Evolutionary conservation across 257 asterid species (phyloP).

Genomic region (Rubia yunnanensis): DNA sequence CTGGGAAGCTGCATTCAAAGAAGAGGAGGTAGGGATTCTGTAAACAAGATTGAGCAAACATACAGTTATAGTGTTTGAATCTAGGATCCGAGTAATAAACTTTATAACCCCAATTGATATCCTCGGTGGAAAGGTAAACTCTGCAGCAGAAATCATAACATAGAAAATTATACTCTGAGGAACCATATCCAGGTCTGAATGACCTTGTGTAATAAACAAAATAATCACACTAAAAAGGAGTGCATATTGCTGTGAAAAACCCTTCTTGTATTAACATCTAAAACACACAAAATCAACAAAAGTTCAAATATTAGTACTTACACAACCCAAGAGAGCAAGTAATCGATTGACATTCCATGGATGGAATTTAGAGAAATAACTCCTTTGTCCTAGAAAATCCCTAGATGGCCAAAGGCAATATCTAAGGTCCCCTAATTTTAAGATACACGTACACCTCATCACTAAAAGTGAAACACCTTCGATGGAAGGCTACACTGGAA

Average conservation of each 20-base stretch:
- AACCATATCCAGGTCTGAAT: not conserved
- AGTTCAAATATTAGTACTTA: too few relatives aligned
- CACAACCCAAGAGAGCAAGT: too few relatives aligned
- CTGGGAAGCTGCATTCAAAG: not conserved
- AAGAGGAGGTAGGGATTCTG: not conserved
- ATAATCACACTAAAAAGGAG: not conserved
- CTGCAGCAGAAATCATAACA: slow-evolving; percentile 67
- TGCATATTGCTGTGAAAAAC: not conserved
- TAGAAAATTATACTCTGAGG: slow-evolving; percentile 9
- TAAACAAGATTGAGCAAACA: slow-evolving; percentile 8
- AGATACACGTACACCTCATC: too few relatives aligned
- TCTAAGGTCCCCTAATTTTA: too few relatives aligned
- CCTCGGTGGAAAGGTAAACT: slow-evolving; percentile 92
- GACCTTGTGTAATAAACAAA: not conserved
- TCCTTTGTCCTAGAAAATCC: too few relatives aligned
- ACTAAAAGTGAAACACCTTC: too few relatives aligned
- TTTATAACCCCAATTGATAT: slow-evolving; percentile 71
- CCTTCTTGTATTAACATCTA: not conserved
- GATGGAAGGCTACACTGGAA: too few relatives aligned
- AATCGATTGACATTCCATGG: too few relatives aligned
- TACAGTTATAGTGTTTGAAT: slow-evolving; percentile 77
- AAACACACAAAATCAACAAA: too few relatives aligned
- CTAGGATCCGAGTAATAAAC: slow-evolving; percentile 67
- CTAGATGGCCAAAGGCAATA: too few relatives aligned
- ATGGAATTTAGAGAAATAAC: too few relatives aligned